A percentile compares a stretch with the other conserved stretches of the same genome.
phyloP scores from a whole-genome alignment of 495 filamentous ascomycete species.

The Aspergillus sparsus region DNA sequence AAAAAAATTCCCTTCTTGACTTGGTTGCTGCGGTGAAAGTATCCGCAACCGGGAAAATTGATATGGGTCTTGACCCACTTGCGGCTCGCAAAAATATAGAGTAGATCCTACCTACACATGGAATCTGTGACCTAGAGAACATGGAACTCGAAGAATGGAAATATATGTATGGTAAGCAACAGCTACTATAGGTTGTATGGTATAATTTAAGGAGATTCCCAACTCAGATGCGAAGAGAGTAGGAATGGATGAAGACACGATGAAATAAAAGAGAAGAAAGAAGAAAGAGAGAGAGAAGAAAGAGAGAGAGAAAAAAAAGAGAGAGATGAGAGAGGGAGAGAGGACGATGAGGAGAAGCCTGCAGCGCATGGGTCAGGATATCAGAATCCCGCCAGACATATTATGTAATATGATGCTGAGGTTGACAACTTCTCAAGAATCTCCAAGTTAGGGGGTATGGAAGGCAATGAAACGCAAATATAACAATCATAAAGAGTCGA shows the following conservation, averaged over 20 bases:
- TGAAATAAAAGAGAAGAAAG: neutral
- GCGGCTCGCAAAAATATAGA: conserved; percentile 1
- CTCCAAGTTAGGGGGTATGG: conserved; percentile 8
- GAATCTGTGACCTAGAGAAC: neutral
- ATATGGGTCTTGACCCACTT: conserved; percentile 4
- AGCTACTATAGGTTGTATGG: conserved; percentile 8
- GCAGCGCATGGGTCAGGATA: conserved; percentile 28
- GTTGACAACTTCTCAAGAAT: conserved; percentile 27
- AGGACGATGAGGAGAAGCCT: conserved; percentile 20
- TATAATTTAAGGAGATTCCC: conserved; percentile 11
- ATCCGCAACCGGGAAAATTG: neutral
- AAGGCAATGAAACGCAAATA: conserved; percentile 3
- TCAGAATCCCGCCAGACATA: conserved; percentile 24
- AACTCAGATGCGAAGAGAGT: conserved; percentile 11
- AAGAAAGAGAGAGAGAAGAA: conserved; percentile 19
- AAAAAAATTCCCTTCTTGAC: neutral
- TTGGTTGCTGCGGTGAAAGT: neutral
- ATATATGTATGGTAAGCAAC: conserved; percentile 14
- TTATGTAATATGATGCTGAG: conserved; percentile 28
- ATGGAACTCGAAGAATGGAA: neutral
- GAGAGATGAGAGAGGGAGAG: conserved; percentile 19
- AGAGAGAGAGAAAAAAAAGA: conserved; percentile 17
- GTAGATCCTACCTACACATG: neutral
- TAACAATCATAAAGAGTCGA: conserved; percentile 13
- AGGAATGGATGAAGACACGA: conserved; percentile 14